Evolutionary conservation across 1,284 basidiomycete species (phyloP).

Genomic region (Apiotrichum veenhuisii): DNA sequence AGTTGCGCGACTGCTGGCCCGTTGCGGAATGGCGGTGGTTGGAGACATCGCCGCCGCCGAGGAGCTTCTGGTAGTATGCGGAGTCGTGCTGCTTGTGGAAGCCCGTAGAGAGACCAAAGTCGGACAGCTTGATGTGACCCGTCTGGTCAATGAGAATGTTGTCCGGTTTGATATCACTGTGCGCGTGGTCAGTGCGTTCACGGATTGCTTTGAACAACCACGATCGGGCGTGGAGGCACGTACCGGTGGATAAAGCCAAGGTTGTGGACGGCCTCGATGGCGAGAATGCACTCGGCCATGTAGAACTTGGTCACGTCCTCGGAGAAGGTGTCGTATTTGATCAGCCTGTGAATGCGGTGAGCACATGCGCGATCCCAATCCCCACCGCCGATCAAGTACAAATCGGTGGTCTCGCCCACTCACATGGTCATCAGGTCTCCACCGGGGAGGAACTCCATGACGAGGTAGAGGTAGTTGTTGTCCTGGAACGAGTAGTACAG

Average conservation of each 20-base stretch:
- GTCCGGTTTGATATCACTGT: slow-evolving; percentile 92
- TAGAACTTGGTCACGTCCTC: slow-evolving; percentile 99
- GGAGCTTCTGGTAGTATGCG: slow-evolving; percentile 87
- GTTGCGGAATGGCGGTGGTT: slow-evolving; percentile 26
- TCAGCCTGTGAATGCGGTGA: slow-evolving; percentile 64
- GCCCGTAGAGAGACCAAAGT: slow-evolving; percentile 91
- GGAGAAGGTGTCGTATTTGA: slow-evolving; percentile 99
- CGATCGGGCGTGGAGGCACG: slow-evolving; percentile 26
- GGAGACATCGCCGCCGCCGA: slow-evolving; percentile 58
- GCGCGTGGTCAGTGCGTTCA: neutral
- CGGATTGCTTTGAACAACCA: no score
- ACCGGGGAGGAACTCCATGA: slow-evolving; percentile 99
- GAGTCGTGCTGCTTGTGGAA: slow-evolving; percentile 94
- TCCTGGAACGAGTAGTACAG: slow-evolving; percentile 99
- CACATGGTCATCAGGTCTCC: slow-evolving; percentile 83
- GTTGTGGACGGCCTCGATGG: slow-evolving; percentile 96
- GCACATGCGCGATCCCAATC: neutral
- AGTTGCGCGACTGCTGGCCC: slow-evolving; percentile 62
- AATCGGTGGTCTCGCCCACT: slow-evolving; percentile 12
- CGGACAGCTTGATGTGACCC: slow-evolving; percentile 91
- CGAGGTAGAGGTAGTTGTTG: slow-evolving; percentile 87
- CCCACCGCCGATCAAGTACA: neutral
- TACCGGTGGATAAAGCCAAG: slow-evolving; percentile 98
- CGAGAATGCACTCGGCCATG: slow-evolving; percentile 97
- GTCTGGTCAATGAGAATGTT: slow-evolving; percentile 95